phyloP scores from a whole-genome alignment of 1,284 basidiomycete genomes.

The Apiotrichum akiyoshidainum region DNA sequence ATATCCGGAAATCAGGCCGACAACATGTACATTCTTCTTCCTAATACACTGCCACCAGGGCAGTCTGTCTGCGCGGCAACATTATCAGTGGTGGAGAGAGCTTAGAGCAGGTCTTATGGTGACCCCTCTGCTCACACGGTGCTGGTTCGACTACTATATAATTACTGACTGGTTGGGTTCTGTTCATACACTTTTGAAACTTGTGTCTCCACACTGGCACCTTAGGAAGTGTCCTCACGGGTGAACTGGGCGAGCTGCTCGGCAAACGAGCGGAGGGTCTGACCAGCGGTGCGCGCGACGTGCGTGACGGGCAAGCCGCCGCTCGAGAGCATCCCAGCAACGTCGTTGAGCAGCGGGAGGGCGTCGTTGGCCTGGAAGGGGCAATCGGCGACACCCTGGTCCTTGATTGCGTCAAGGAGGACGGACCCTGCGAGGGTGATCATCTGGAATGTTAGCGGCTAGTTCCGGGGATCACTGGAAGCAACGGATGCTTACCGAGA shows the following conservation, averaged over 20 bases:
- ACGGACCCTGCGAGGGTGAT: conserved; percentile 21
- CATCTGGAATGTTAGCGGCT: conserved; percentile 20
- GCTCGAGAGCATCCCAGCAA: conserved; percentile 27
- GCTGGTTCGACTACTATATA: too few relatives aligned
- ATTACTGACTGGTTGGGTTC: neutral
- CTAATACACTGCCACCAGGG: too few relatives aligned
- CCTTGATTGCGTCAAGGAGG: conserved; percentile 21
- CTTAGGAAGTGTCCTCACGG: neutral
- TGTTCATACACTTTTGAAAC: neutral
- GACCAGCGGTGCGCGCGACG: conserved; percentile 23
- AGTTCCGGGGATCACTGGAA: too few relatives aligned
- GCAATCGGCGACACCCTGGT: conserved; percentile 11
- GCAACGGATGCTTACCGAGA: conserved; percentile 22
- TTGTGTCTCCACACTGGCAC: too few relatives aligned
- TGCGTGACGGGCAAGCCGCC: conserved; percentile 31
- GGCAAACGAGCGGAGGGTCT: conserved; percentile 22
- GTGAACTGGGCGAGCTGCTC: conserved; percentile 16
- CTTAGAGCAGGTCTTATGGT: too few relatives aligned
- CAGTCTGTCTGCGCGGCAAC: too few relatives aligned
- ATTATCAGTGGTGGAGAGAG: too few relatives aligned
- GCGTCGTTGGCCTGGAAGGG: conserved; percentile 17
- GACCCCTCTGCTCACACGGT: too few relatives aligned
- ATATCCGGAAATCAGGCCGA: too few relatives aligned
- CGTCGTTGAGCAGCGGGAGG: conserved; percentile 23
- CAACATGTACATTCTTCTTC: too few relatives aligned